These are phyloP conservation scores for Xylaria digitata DNA, from an alignment of 2,329 filamentous ascomycete genomes.

Conservation along the genomic window DNA sequence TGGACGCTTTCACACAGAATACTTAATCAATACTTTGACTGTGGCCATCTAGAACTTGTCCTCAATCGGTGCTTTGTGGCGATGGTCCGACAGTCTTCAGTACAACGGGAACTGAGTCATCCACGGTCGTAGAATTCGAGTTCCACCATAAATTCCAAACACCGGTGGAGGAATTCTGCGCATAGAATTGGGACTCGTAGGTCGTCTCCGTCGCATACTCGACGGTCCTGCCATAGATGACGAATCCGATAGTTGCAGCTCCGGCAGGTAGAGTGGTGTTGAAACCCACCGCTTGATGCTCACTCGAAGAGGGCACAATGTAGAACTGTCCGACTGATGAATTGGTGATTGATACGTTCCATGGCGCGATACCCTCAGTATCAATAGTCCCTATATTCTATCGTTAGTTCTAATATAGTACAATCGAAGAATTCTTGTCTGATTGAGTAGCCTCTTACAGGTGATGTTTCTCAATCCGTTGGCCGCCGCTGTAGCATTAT, in stretches of 20 bases:
- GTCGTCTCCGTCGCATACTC: conserved; percentile 12
- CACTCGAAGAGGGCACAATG: conserved; percentile 5
- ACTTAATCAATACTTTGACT: neutral
- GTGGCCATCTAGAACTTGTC: neutral
- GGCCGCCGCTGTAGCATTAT: conserved; percentile 11
- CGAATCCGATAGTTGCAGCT: conserved; percentile 12
- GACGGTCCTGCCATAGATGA: conserved; percentile 19
- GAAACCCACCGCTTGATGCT: conserved; percentile 12
- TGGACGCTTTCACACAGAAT: neutral
- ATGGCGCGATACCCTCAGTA: conserved; percentile 1
- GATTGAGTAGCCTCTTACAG: conserved; percentile 14
- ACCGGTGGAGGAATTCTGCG: conserved; percentile 12
- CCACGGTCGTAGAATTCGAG: neutral
- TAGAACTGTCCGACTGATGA: conserved; percentile 21
- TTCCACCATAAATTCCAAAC: conserved; percentile 23
- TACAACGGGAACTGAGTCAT: conserved; percentile 15
- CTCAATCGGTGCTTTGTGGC: neutral
- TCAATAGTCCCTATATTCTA: conserved; percentile 13
- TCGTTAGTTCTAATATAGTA: neutral
- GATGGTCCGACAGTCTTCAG: conserved; percentile 16
- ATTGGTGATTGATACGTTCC: conserved; percentile 16
- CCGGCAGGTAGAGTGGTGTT: conserved; percentile 7
- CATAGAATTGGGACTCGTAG: conserved; percentile 23
- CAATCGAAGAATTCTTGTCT: neutral
- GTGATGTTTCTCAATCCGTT: conserved; percentile 14